Conservation (phyloP, 495 filamentous ascomycete genomes). For the Aspergillus leporis region DNA sequence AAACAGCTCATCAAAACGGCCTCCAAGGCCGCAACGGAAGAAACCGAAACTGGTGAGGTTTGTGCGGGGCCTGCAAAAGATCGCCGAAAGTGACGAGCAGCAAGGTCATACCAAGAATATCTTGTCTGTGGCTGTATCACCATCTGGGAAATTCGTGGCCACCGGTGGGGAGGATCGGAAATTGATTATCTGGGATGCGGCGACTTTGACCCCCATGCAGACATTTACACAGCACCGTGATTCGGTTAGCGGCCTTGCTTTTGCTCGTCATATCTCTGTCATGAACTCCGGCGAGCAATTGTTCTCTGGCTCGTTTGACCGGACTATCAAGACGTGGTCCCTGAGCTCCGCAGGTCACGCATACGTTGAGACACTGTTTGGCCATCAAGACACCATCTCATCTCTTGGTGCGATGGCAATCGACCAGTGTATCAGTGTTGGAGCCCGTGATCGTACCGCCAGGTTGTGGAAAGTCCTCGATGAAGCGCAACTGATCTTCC, state of each 20-base stretch:
- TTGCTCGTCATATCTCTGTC: slow-evolving; percentile 71
- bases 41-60: slow-evolving; percentile 71
- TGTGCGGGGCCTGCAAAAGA: slow-evolving; percentile 62
- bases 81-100: slow-evolving; percentile 60
- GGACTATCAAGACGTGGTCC: slow-evolving; percentile 87
- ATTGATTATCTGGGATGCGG: slow-evolving; percentile 83
- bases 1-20: slow-evolving; percentile 60
- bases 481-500: slow-evolving; percentile 92
- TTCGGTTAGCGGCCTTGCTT: slow-evolving; percentile 78
- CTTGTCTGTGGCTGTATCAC: slow-evolving; percentile 78
- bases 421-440: slow-evolving; percentile 88
- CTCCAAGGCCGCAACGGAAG: slow-evolving; percentile 62
- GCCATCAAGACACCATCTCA: slow-evolving; percentile 88
- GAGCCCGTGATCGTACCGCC: slow-evolving; percentile 88
- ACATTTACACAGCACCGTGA: slow-evolving; percentile 93
- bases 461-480: slow-evolving; percentile 96
- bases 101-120: slow-evolving; percentile 77
- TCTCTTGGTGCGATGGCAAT: slow-evolving; percentile 78
- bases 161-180: slow-evolving; percentile 83
- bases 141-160: slow-evolving; percentile 85
- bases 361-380: slow-evolving; percentile 94
- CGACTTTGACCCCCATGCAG: slow-evolving; percentile 70
- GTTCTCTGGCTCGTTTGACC: slow-evolving; percentile 83
- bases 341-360: slow-evolving; percentile 59
- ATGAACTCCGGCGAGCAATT: slow-evolving; percentile 71